Conservation (phyloP, 2,329 filamentous ascomycete genomes). For the Ophiocordyceps robertsii region DNA sequence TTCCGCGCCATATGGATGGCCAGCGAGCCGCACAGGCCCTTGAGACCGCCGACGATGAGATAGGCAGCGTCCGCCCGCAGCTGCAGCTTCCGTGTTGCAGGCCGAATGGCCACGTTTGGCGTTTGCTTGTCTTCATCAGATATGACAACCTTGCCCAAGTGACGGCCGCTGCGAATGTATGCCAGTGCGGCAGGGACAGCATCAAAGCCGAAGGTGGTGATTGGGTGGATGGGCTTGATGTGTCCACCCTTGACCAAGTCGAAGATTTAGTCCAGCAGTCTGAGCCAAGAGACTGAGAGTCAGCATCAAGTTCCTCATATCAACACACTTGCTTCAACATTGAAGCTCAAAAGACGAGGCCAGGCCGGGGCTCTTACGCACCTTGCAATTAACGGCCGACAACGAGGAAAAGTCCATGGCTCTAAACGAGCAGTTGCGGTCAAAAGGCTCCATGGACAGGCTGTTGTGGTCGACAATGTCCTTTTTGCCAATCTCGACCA, state of each 20-base stretch:
- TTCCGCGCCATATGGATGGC: slow-evolving; percentile 6
- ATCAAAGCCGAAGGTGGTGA: slow-evolving; percentile 5
- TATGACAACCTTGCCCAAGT: slow-evolving; percentile 9
- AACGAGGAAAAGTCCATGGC: slow-evolving; percentile 15
- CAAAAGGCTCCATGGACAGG: slow-evolving; percentile 30
- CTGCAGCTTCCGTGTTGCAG: background rate
- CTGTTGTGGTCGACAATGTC: slow-evolving; percentile 19
- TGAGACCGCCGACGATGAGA: slow-evolving; percentile 6
- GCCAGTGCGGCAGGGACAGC: slow-evolving; percentile 7
- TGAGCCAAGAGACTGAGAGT: background rate
- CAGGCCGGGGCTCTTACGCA: background rate
- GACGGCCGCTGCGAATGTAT: slow-evolving; percentile 8
- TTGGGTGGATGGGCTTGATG: slow-evolving; percentile 3
- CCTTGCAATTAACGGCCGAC: background rate
- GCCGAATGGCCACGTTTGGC: background rate
- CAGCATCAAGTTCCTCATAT: background rate
- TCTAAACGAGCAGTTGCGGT: slow-evolving; percentile 15
- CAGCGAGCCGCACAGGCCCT: slow-evolving; percentile 8
- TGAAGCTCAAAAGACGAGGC: too few relatives aligned
- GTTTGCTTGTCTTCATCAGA: slow-evolving; percentile 3
- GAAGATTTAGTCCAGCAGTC: background rate
- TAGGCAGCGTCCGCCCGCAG: slow-evolving; percentile 6
- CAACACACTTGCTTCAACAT: background rate
- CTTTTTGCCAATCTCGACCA: slow-evolving; percentile 23
- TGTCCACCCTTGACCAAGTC: background rate